Evolutionary conservation across 495 filamentous ascomycete species (phyloP).

Genomic region (Penicillium alfredii): DNA sequence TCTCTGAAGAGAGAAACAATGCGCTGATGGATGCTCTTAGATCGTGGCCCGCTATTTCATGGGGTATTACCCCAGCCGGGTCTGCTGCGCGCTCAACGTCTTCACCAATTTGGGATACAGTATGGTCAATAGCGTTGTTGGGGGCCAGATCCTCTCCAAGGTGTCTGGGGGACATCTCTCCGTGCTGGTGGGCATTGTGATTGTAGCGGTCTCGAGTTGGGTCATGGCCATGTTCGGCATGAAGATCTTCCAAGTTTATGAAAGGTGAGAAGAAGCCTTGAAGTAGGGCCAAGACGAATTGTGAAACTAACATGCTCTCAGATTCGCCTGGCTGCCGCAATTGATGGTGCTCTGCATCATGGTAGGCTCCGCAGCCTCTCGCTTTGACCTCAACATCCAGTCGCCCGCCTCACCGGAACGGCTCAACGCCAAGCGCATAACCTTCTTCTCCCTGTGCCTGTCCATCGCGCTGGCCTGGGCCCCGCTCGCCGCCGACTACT

Average conservation of each 20-base stretch:
- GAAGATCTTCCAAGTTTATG: constrained; percentile 65
- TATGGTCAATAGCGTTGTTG: constrained; percentile 54
- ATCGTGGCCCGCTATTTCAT: constrained; percentile 67
- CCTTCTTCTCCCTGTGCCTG: constrained; percentile 59
- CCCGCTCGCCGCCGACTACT: constrained; percentile 50
- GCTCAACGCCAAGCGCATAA: constrained; percentile 52
- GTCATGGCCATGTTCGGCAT: constrained; percentile 69
- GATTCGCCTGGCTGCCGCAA: constrained; percentile 66
- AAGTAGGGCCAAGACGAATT: background rate
- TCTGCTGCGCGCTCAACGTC: constrained; percentile 61
- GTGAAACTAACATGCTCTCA: constrained; percentile 16
- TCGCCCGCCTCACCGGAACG: constrained; percentile 31
- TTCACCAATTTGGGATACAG: constrained; percentile 65
- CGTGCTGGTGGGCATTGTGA: constrained; percentile 63
- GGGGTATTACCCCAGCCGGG: constrained; percentile 71
- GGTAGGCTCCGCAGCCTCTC: constrained; percentile 58
- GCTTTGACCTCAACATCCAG: constrained; percentile 52
- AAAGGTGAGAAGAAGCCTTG: constrained; percentile 32
- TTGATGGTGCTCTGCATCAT: constrained; percentile 59
- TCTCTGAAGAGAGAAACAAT: background rate
- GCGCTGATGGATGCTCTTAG: constrained; percentile 26
- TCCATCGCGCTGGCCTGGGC: constrained; percentile 50
- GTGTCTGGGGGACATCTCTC: constrained; percentile 53
- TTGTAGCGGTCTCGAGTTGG: constrained; percentile 57
- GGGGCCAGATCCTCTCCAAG: constrained; percentile 52